Percentiles rank a stretch among this genome's conserved stretches.
Evolutionary conservation across 2,329 filamentous ascomycete genomes (phyloP).

Genomic region (Parafenestella ontariensis): DNA sequence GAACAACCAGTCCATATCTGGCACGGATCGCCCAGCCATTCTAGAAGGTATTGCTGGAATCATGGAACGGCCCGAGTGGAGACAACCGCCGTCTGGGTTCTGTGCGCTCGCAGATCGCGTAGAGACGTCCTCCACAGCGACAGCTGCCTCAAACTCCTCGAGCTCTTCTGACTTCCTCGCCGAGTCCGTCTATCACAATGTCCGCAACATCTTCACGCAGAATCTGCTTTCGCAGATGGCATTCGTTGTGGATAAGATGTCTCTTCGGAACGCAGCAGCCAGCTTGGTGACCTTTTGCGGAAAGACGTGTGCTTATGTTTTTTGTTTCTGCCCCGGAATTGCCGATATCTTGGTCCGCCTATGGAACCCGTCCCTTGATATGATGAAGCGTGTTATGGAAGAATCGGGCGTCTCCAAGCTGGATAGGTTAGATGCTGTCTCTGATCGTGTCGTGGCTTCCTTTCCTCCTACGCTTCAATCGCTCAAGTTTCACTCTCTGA

Average conservation of each 20-base stretch:
- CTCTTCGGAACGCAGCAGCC: slow-evolving; percentile 73
- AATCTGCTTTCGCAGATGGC: slow-evolving; percentile 84
- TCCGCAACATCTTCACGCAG: slow-evolving; percentile 83
- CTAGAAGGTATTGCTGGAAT: slow-evolving; percentile 80
- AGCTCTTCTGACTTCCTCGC: slow-evolving; percentile 71
- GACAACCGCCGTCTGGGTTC: slow-evolving; percentile 72
- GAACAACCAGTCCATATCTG: slow-evolving; percentile 77
- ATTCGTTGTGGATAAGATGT: slow-evolving; percentile 89
- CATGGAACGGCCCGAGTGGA: slow-evolving; percentile 91
- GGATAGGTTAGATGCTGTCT: slow-evolving; percentile 56
- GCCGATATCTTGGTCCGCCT: slow-evolving; percentile 82
- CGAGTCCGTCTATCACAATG: slow-evolving; percentile 83
- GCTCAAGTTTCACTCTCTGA: slow-evolving; percentile 69
- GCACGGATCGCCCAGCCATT: slow-evolving; percentile 81
- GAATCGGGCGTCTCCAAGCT: slow-evolving; percentile 68
- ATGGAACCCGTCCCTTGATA: slow-evolving; percentile 74
- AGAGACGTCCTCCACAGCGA: slow-evolving; percentile 52
- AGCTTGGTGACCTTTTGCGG: slow-evolving; percentile 80
- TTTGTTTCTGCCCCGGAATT: slow-evolving; percentile 88
- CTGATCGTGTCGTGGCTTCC: slow-evolving; percentile 69
- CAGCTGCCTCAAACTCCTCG: slow-evolving; percentile 66
- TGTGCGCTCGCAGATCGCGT: slow-evolving; percentile 66
- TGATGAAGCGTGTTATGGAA: slow-evolving; percentile 74
- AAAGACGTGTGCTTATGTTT: slow-evolving; percentile 89
- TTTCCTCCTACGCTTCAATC: slow-evolving; percentile 73